Evolutionary conservation across 1,284 basidiomycete genomes (phyloP), one percentile per base, ranked within the genome.

Genomic region (Ceratobasidium sp.): DNA sequence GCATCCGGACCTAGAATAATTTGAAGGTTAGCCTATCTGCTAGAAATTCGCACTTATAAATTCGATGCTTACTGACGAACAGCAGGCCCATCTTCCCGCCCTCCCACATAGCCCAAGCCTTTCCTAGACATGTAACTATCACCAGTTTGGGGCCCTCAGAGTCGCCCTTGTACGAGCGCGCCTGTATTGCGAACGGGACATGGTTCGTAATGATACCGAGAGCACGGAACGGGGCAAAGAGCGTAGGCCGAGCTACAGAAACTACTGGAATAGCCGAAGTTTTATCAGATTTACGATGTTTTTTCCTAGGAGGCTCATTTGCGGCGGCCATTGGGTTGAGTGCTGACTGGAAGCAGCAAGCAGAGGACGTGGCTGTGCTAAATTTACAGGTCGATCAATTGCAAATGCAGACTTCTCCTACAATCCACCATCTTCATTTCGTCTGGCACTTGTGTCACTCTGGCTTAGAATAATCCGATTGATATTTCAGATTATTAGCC

Each of bases 31-130:
- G 31, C 44, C 65, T 41, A 22, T 2, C 57, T 59, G 19, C 51
- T 9, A 31, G 66, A 50, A 36, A 56, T 74, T 53, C 45, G 75
- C 36, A 71, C 66, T 63, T 62, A 75, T 75, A 78, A 31, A 53
- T 57, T 75, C 73, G 74, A 15, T 7, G 82, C 94, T 84, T 82
- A 93, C 97, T 96, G 75, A 98, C 95, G 81, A 99, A 99, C 59
- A 99, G 86, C 60, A 99, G 84, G 19, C 88, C 89, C 93, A 99
- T 96, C 83, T 92, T 94, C 44, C 91, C 93, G 15, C 95, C 96
- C 80, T 98, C 96, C 97, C 97, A 99, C 83, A 99, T 87, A 24
- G 95, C 93, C 97, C 97, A 99, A 78, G 93, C 91, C 77, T 87
- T 89, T 17, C 97, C 97, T 5, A 99, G 83, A 79, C 94, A 97